Base-by-base conservation (phyloP, 805 yeast species). In the Lipomyces yamanashiensis region DNA sequence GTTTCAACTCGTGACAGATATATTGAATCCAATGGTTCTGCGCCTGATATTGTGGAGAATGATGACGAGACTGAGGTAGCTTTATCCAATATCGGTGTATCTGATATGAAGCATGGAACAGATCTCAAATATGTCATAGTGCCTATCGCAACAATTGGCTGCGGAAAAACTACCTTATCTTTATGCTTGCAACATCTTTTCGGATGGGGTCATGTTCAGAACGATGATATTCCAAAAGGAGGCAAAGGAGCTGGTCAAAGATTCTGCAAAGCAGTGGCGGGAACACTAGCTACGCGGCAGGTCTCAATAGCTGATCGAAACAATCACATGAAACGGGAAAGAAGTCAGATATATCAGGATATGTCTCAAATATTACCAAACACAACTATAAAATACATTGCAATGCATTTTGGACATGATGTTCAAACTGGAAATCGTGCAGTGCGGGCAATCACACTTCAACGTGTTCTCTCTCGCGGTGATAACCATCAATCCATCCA, bases 91-190 rank as follows among this genome's bases (percentile, higher is more conserved):
- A 19, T 8, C 15, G 33, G 10, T n/a, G 17, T 7, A 13, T 33
- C 43, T 19, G 21, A 21, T 34, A 7, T 43, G 28, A 50, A 33
- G 5, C 59, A 43, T 8, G 47, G 33, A 49, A 65, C 56, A 8
- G 78, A 75, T 1, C 77, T 79, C 6, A 87, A 86, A 68, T 88
- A 84, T 72, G 82, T 90, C 0, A 71, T 95, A 1, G 84, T 91
- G 0, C 93, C 98, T 0, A 84, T 92, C 2, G 92, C 98, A 0
- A 91, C 96, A 0, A 84, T 93, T 57, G 98, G 98, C 0, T 90
- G 97, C 75, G 99, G 99, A 7, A 95, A 95, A 73, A 92, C 98
- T 0, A 90, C 98, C 0, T 83, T 89, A 0, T 84, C 89, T 6
- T 73, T 84, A 40, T 86, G 92, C 0, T 77, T 95, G 48, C 66